Evolutionary conservation across 768 basidiomycete species (phyloP).

Genomic region (Tylopilus plumbeoviolaceoides): DNA sequence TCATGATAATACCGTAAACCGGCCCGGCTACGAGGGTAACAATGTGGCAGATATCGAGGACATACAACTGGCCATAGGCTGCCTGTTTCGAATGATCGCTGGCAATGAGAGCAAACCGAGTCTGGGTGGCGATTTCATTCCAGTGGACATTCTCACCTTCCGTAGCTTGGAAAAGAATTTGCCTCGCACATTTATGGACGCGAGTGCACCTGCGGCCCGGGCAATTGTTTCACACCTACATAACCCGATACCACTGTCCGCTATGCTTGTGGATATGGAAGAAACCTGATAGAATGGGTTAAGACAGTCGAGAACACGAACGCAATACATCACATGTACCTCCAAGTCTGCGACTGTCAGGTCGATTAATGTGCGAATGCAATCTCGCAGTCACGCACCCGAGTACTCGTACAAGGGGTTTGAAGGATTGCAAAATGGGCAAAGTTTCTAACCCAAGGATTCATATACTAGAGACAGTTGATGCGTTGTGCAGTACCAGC

Average conservation of each 20-base stretch:
- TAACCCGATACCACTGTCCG: slow-evolving; percentile 76
- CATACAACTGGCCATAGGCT: slow-evolving; percentile 68
- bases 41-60: slow-evolving; percentile 80
- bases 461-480: no score
- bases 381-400: slow-evolving; percentile 73
- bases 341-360: slow-evolving; percentile 69
- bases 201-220: slow-evolving; percentile 67
- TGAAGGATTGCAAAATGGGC: no score
- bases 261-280: slow-evolving; percentile 50
- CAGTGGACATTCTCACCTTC: slow-evolving; percentile 78
- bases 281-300: no score
- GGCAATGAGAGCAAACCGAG: slow-evolving; percentile 70
- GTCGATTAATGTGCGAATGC: slow-evolving; percentile 74
- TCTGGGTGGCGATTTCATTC: slow-evolving; percentile 76
- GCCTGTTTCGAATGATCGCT: slow-evolving; percentile 62
- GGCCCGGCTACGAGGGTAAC: slow-evolving; percentile 75
- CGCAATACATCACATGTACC: slow-evolving; percentile 41
- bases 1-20: slow-evolving; percentile 77
- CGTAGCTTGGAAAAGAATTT: slow-evolving; percentile 75
- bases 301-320: background rate
- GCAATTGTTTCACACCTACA: slow-evolving; percentile 71
- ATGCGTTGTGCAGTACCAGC: no score
- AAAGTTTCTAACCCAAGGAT: no score
- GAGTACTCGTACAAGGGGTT: slow-evolving; percentile 68
- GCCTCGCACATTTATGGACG: slow-evolving; percentile 75